These are phyloP conservation scores for Senna siamea DNA, from an alignment of 306 rosid species.

Conservation along the genomic window DNA sequence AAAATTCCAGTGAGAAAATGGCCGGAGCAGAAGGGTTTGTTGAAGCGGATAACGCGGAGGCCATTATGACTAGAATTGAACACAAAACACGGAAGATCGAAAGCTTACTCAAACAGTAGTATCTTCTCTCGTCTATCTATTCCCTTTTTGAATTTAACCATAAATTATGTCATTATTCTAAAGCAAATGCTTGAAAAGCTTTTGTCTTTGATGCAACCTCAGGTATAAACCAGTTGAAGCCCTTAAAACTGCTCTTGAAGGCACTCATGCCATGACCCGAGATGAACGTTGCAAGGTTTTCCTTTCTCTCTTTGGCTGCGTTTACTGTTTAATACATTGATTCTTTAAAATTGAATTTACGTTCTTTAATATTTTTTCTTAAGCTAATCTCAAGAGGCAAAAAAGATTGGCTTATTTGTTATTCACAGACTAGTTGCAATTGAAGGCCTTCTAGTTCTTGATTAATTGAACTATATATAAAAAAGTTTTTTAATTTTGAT, in stretches of 20 bases:
- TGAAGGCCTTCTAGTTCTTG: slow-evolving; percentile 20
- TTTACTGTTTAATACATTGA: neutral
- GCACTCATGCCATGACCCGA: slow-evolving; percentile 79
- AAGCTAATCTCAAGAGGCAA: slow-evolving; percentile 18
- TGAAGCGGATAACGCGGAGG: slow-evolving; percentile 90
- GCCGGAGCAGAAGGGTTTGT: slow-evolving; percentile 67
- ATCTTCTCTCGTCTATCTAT: neutral
- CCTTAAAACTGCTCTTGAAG: slow-evolving; percentile 96
- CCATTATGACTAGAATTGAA: slow-evolving; percentile 91
- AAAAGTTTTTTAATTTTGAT: neutral
- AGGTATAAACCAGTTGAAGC: slow-evolving; percentile 90
- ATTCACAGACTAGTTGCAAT: slow-evolving; percentile 12
- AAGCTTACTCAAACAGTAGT: slow-evolving; percentile 87
- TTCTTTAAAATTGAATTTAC: neutral
- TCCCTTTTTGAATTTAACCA: neutral
- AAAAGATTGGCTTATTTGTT: neutral
- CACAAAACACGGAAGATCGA: slow-evolving; percentile 95
- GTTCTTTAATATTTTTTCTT: neutral
- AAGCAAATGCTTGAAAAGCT: neutral
- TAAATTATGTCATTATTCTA: neutral
- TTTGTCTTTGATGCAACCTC: slow-evolving; percentile 26
- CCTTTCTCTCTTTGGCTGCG: neutral
- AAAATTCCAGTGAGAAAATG: slow-evolving; percentile 43
- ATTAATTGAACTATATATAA: neutral
- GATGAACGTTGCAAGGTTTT: slow-evolving; percentile 96